Conservation (phyloP, 1,284 basidiomycete species). For the Ceratobasidium sp. region DNA sequence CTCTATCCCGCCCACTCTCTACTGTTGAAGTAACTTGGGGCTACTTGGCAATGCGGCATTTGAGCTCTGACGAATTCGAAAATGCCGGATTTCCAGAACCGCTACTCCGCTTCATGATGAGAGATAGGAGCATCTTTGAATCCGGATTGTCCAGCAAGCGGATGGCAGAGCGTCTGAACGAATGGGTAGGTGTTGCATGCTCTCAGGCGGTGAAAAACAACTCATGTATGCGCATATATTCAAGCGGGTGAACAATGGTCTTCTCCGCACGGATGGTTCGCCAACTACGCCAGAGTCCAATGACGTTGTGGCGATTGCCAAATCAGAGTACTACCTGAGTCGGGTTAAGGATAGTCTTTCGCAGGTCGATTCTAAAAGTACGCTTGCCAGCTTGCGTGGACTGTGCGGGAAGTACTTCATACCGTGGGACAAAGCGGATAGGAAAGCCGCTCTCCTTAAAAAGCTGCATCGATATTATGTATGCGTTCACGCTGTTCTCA, state of each 20-base stretch:
- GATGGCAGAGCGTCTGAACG: background rate
- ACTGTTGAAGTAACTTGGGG: background rate
- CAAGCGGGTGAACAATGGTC: background rate
- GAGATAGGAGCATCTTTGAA: background rate
- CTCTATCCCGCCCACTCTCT: background rate
- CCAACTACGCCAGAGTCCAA: background rate
- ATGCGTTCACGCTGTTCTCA: no score
- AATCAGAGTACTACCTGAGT: background rate
- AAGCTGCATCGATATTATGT: background rate
- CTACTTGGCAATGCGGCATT: background rate
- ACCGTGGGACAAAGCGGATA: background rate
- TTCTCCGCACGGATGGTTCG: background rate
- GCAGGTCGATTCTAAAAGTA: no score
- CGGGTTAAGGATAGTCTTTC: no score
- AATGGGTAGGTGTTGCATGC: background rate
- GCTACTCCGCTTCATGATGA: background rate
- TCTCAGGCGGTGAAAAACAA: no score
- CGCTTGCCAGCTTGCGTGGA: background rate
- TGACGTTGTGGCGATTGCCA: background rate
- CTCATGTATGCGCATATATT: no score
- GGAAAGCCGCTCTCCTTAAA: background rate
- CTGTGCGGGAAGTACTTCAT: conserved; percentile 1
- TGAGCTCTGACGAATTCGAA: background rate
- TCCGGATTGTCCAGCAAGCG: background rate
- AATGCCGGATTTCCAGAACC: background rate